phyloP scores from a whole-genome alignment of 2,329 filamentous ascomycete species.

The Claviceps africana region DNA sequence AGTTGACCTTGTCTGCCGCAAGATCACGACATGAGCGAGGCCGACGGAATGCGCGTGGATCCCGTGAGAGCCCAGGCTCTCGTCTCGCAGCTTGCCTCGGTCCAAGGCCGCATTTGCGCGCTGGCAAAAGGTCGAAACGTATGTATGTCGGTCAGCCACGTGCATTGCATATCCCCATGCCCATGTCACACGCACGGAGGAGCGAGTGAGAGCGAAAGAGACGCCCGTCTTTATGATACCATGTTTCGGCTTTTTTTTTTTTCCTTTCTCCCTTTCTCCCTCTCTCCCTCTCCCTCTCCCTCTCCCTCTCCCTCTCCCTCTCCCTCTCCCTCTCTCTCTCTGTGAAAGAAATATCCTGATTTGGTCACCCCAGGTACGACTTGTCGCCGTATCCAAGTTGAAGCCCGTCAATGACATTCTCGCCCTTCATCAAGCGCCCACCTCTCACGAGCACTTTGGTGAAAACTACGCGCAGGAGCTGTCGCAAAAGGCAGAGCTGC shows the following conservation, averaged over 20 bases:
- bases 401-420: slow-evolving; percentile 88
- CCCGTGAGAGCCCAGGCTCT: slow-evolving; percentile 48
- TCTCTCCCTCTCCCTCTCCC: too few species aligned
- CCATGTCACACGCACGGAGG: too few species aligned
- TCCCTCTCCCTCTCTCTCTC: too few species aligned
- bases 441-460: slow-evolving; percentile 65
- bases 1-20: too few species aligned
- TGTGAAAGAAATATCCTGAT: not conserved
- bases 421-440: slow-evolving; percentile 53
- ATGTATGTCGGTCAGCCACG: slow-evolving; percentile 14
- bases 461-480: slow-evolving; percentile 95
- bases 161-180: too few species aligned
- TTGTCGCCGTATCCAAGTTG: slow-evolving; percentile 92
- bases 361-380: slow-evolving; percentile 45
- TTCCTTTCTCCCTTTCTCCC: too few species aligned
- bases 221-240: too few species aligned
- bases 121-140: slow-evolving; percentile 41
- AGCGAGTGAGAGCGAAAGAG: too few species aligned
- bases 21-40: slow-evolving; percentile 26
- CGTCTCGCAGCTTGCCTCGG: slow-evolving; percentile 44
- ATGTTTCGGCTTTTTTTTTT: too few species aligned
- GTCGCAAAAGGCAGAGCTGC: slow-evolving; percentile 64
- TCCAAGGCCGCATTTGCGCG: slow-evolving; percentile 43
- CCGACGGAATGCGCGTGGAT: slow-evolving; percentile 46
- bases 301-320: too few species aligned